Conservation (phyloP, 2,329 filamentous ascomycete genomes). For the Penicillium sumatraense region DNA sequence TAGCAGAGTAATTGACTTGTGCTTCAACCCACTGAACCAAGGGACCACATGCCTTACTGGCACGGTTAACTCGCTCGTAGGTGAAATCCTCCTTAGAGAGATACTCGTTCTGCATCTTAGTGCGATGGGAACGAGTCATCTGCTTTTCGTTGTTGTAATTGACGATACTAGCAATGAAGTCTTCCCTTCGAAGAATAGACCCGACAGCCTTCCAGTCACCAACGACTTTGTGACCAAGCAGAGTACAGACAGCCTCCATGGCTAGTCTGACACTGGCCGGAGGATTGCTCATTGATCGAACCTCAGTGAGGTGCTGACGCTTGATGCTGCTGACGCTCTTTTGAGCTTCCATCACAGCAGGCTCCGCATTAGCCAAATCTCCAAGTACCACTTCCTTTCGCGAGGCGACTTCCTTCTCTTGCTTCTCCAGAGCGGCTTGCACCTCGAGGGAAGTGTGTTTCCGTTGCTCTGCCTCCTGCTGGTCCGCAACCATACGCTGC, state of each 20-base stretch:
- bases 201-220: conserved; percentile 88
- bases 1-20: conserved; percentile 97
- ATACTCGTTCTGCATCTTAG: conserved; percentile 92
- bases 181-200: conserved; percentile 83
- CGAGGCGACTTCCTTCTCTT: conserved; percentile 83
- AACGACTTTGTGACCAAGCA: conserved; percentile 86
- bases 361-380: conserved; percentile 89
- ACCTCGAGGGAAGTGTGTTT: conserved; percentile 88
- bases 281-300: conserved; percentile 93
- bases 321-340: conserved; percentile 99
- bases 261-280: conserved; percentile 89
- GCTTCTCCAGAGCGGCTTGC: conserved; percentile 81
- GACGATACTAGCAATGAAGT: conserved; percentile 97
- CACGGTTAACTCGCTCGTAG: conserved; percentile 92
- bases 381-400: conserved; percentile 82
- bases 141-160: conserved; percentile 94
- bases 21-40: conserved; percentile 96
- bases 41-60: conserved; percentile 94
- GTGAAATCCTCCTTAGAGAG: conserved; percentile 94
- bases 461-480: conserved; percentile 89
- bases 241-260: conserved; percentile 92
- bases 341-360: conserved; percentile 89
- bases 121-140: conserved; percentile 82
- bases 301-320: conserved; percentile 93
- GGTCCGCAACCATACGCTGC: conserved; percentile 94